Base-by-base conservation (phyloP, 106 monocot species). In the Dactylorhiza incarnata region DNA sequence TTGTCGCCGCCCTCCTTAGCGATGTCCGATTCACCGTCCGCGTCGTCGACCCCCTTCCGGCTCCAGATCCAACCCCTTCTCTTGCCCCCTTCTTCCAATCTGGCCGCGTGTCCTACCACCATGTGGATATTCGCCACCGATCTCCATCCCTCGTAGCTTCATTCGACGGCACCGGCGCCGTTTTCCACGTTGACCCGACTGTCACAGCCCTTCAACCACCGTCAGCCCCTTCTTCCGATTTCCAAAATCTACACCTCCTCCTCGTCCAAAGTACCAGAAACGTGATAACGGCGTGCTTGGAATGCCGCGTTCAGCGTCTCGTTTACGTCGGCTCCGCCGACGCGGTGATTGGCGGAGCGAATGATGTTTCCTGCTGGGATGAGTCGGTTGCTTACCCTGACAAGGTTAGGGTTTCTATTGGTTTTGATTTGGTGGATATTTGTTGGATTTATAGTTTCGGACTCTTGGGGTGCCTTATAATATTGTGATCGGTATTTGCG, bases 271-370 rank as follows among this genome's bases (percentile, higher is more conserved):
- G 84, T 10, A 70, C 84, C 20, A 89, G 78, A 76, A 86, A 84
- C 69, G 76, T 97, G 24, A 74, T 94, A 74, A 75, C 73, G 25
- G 89, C 84, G 17, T 89, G 91, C 76, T 50, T 74, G 1, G 81
- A 83, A 26, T 73, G 74, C 52, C 87, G 89, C 56, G 91, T 97
- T 2, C 51, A 84, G 70, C 80, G 89, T 50, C 74, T 97, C 22
- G 73, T 97, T 47, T 91, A 91, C 74, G 83, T 86, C 24, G 89
- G 97, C 66, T 91, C 87, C 0, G 89, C 91, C 6, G 91, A 94
- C 53, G 94, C 89, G 50, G 84, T 91, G 59, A 74, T 89, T 63
- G 90, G 85, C 79, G 90, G 88, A 19, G 53, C 49, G 49, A 72
- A 80, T 10, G 83, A 80, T 9, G 72, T 89, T 45, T 22, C 17